Percentiles rank a stretch among this genome's conserved stretches.
Conservation (phyloP, 495 filamentous ascomycete species). For the Podospora conica region DNA sequence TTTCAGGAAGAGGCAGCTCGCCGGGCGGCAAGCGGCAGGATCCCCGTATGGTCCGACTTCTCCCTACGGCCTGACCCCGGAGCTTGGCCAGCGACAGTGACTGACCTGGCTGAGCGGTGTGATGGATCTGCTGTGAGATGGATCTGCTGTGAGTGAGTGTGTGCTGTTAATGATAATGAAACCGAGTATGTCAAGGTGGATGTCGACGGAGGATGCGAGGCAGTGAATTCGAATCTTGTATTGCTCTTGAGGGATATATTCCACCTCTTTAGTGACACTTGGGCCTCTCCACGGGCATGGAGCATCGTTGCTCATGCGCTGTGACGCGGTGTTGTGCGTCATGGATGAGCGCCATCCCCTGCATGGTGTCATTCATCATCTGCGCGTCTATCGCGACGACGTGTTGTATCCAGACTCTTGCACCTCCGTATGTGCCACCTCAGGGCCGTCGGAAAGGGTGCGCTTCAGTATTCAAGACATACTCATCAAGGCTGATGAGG, state of each 20-base stretch:
- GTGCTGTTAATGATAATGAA: not conserved
- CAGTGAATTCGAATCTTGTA: not conserved
- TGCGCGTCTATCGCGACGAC: no score
- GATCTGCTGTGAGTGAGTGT: no score
- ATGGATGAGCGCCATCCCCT: no score
- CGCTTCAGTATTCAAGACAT: conserved; percentile 81
- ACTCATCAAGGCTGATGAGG: conserved; percentile 59
- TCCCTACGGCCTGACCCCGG: not conserved
- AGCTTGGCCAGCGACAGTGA: not conserved
- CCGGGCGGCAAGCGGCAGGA: not conserved
- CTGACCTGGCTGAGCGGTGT: not conserved
- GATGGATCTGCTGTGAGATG: no score
- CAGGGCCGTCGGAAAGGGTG: conserved; percentile 52
- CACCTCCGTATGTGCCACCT: no score
- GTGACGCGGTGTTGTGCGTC: no score
- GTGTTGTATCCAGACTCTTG: no score
- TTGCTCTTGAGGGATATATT: not conserved
- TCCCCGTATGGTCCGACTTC: not conserved
- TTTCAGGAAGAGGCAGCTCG: not conserved
- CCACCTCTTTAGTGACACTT: no score
- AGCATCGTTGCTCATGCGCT: no score
- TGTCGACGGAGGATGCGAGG: no score
- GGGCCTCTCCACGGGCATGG: no score
- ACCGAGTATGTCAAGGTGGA: not conserved
- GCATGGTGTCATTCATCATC: not conserved